Conservation (phyloP, 768 basidiomycete genomes). For the Suillus brevipes region DNA sequence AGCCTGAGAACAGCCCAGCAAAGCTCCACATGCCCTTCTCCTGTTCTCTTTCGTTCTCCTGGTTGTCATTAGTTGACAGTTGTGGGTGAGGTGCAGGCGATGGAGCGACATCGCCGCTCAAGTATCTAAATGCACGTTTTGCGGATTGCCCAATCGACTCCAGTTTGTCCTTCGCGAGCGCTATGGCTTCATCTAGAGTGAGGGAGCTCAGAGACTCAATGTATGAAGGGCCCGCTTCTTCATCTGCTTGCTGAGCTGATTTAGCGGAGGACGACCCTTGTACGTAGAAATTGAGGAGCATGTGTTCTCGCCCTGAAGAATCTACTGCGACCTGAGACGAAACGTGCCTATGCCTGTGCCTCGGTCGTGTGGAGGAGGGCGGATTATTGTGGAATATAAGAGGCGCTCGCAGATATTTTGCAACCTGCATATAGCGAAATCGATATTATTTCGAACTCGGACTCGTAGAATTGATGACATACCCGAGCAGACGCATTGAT, state of each 20-base stretch:
- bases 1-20: conserved; percentile 67
- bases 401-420: conserved; percentile 65
- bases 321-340: conserved; percentile 77
- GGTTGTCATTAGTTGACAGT: conserved; percentile 29
- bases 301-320: conserved; percentile 72
- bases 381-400: conserved; percentile 81
- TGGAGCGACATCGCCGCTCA: conserved; percentile 61
- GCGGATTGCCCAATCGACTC: conserved; percentile 47
- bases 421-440: conserved; percentile 45
- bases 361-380: conserved; percentile 70
- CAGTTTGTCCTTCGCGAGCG: conserved; percentile 45
- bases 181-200: conserved; percentile 54
- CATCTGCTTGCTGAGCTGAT: conserved; percentile 32
- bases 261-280: conserved; percentile 55
- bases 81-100: conserved; percentile 33
- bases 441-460: background rate
- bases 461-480: conserved; percentile 15
- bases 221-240: conserved; percentile 30
- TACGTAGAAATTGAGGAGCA: conserved; percentile 83
- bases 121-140: conserved; percentile 65
- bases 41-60: conserved; percentile 31
- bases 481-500: conserved; percentile 50
- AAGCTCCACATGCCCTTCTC: conserved; percentile 50
- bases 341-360: conserved; percentile 82
- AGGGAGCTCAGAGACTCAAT: conserved; percentile 51